These are phyloP conservation scores for Ophidiomyces ophidiicola DNA, from an alignment of 2,329 filamentous ascomycete genomes.

Conservation along the genomic window DNA sequence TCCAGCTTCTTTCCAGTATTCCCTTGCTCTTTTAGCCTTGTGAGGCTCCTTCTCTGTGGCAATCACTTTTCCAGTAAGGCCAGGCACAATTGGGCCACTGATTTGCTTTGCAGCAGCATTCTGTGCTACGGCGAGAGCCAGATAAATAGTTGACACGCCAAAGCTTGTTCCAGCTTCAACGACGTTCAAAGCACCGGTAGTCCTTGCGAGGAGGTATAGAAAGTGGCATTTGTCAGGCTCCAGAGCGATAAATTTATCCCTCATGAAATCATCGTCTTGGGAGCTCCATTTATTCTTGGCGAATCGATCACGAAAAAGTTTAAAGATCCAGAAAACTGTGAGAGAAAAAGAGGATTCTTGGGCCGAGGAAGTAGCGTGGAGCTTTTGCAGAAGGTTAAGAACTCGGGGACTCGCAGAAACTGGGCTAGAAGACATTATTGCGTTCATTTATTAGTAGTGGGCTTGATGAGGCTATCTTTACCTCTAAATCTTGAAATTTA, in stretches of 20 bases:
- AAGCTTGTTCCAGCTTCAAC: conserved; percentile 52
- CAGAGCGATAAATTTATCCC: conserved; percentile 48
- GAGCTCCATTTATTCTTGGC: conserved; percentile 11
- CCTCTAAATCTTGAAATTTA: not conserved
- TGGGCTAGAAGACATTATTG: conserved; percentile 13
- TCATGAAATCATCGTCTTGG: conserved; percentile 32
- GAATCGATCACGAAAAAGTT: conserved; percentile 10
- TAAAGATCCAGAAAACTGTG: conserved; percentile 17
- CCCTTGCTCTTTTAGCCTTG: conserved; percentile 42
- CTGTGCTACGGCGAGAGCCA: conserved; percentile 45
- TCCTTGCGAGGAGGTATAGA: conserved; percentile 43
- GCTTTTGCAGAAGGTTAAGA: conserved; percentile 21
- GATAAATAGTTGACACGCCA: conserved; percentile 51
- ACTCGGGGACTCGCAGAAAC: conserved; percentile 16
- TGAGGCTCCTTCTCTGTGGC: conserved; percentile 48
- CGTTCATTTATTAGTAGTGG: not conserved
- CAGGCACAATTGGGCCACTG: conserved; percentile 12
- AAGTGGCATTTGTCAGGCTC: conserved; percentile 48
- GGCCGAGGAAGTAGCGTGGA: conserved; percentile 24
- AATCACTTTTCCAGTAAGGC: conserved; percentile 38
- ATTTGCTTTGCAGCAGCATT: conserved; percentile 27
- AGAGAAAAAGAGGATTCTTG: conserved; percentile 23
- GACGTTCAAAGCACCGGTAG: conserved; percentile 39
- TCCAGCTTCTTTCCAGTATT: conserved; percentile 44
- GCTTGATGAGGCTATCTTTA: not conserved